Base-by-base conservation (phyloP, 2,329 filamentous ascomycete species). In the Ambrosiella xylebori region DNA sequence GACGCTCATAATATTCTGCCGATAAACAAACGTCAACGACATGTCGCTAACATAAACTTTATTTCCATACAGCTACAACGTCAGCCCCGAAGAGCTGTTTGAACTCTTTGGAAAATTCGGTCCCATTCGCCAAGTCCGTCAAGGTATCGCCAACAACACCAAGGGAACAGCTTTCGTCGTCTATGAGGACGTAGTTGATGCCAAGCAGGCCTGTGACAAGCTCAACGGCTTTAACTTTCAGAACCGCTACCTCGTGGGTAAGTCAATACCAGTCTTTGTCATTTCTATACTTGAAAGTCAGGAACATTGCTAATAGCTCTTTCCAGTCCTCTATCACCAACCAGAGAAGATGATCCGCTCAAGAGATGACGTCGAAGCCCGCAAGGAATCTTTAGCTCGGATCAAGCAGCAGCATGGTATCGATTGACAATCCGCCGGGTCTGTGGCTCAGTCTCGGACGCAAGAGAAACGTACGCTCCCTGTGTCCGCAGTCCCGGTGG, bases 161-260 rank as follows among this genome's bases (percentile, higher is more conserved):
- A 98, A 97, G 74, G 93, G 93, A 70, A 98, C 93, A 57, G 93
- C 91, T 65, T 98, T 95, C 73, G 93, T 98, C 66, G 93, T 98
- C 73, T 98, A 96, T 78, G 93, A 97, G 74, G 93, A 98, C 79
- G 91, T 97, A 65, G 86, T 93, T 80, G 93, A 98, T 78, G 90
- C 93, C 65, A 98, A 98, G 77, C 85, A 89, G 74, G 93, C 93
- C 69, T 97, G 93, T 79, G 93, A 98, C 78, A 96, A 97, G 77
- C 79, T 98, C 71, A 98, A 98, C 78, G 93, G 93, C 70, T 98
- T 95, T 83, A 98, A 98, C 77, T 98, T 98, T 73, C 93, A 98
- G 77, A 95, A 91, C 75, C 86, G 93, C 71, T 98, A 98, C 74
- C 87, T 98, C 66, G 93, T 98, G 68, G 89, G 88, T 94, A 81